These are phyloP conservation scores for Podaxis sp. DNA, from an alignment of 768 basidiomycete genomes.

Conservation along the genomic window DNA sequence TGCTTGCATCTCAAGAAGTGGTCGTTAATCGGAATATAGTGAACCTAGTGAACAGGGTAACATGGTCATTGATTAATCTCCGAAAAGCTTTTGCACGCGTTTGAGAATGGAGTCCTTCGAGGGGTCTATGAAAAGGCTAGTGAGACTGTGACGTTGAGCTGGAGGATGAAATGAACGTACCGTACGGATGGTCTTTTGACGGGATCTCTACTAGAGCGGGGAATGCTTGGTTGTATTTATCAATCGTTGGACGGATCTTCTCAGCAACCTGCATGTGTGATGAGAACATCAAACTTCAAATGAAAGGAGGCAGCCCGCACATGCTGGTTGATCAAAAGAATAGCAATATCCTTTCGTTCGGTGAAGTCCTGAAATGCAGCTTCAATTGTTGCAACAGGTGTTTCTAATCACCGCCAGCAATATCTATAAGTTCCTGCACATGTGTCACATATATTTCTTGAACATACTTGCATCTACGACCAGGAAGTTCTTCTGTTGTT, in stretches of 20 bases:
- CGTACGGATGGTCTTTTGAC: conserved; percentile 97
- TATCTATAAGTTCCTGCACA: not conserved
- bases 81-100: conserved; percentile 94
- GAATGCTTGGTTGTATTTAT: conserved; percentile 94
- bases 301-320: conserved; percentile 44
- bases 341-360: conserved; percentile 91
- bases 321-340: conserved; percentile 97
- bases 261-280: conserved; percentile 75
- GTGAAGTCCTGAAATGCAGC: conserved; percentile 93
- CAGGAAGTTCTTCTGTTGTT: conserved; percentile 92
- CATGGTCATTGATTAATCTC: conserved; percentile 56
- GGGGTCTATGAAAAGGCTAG: conserved; percentile 59
- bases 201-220: conserved; percentile 97
- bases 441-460: not conserved
- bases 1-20: conserved; percentile 4
- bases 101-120: conserved; percentile 95
- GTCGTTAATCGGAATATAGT: not conserved
- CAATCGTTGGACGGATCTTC: conserved; percentile 92
- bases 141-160: not conserved
- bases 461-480: conserved; percentile 88
- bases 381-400: conserved; percentile 88
- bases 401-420: conserved; percentile 52
- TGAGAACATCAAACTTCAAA: conserved; percentile 4
- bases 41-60: not conserved
- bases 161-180: conserved; percentile 35